Percentiles rank a stretch among this genome's conserved stretches.
These are phyloP conservation scores for Staphylotrichum tortipilum DNA, from an alignment of 495 filamentous ascomycete genomes.

Conservation along the genomic window DNA sequence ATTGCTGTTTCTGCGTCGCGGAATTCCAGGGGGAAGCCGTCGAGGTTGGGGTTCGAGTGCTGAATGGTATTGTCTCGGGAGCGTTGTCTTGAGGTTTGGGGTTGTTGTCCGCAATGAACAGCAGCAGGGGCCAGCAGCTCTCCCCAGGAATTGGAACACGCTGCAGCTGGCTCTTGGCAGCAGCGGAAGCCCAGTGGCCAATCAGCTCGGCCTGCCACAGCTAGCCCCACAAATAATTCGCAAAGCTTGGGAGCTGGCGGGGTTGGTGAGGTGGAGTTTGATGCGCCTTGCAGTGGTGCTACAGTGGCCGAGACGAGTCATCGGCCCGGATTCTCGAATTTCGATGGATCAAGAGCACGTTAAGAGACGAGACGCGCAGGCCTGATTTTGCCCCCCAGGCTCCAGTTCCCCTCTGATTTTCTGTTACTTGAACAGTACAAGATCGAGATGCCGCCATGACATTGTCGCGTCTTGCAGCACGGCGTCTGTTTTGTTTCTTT, in stretches of 20 bases:
- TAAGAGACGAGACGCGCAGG: background rate
- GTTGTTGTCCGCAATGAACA: too few species aligned
- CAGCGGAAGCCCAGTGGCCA: constrained; percentile 3
- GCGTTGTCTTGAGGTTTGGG: too few species aligned
- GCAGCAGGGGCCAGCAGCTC: too few species aligned
- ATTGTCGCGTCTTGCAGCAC: background rate
- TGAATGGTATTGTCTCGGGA: too few species aligned
- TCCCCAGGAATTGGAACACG: background rate
- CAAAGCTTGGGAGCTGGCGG: background rate
- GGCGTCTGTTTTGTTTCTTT: background rate
- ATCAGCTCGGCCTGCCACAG: constrained; percentile 17
- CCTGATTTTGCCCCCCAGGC: background rate
- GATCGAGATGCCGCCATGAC: constrained; percentile 7
- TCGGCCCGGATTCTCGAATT: background rate
- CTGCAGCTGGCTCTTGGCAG: background rate
- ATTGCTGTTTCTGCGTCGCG: too few species aligned
- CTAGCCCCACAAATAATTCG: background rate
- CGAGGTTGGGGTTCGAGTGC: too few species aligned
- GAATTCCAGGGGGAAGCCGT: too few species aligned
- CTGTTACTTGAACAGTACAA: too few species aligned
- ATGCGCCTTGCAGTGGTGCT: background rate
- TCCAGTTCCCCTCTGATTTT: background rate
- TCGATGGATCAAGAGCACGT: background rate
- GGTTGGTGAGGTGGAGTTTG: background rate
- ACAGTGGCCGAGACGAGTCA: constrained; percentile 15